Conservation (phyloP, 1,139 yeast genomes). For the Blastobotrys capitulatus region DNA sequence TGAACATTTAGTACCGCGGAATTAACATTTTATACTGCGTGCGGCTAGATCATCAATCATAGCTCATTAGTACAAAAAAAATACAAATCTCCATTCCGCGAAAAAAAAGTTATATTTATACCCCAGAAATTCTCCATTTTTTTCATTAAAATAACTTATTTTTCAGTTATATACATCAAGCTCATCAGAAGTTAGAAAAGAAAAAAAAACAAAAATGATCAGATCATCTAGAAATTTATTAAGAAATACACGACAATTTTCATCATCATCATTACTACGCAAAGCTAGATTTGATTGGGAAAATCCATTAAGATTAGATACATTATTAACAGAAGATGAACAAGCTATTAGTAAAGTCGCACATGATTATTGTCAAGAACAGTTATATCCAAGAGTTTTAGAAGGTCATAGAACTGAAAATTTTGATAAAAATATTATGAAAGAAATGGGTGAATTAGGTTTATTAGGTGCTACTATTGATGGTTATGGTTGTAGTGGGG, state of each 20-base stretch:
- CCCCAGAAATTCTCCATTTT: too few species aligned
- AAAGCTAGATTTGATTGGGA: constrained; percentile 33
- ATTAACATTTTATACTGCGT: too few species aligned
- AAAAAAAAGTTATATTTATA: too few species aligned
- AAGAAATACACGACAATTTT: background rate
- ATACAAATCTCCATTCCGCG: too few species aligned
- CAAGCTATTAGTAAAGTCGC: constrained; percentile 38
- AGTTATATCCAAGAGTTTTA: constrained; percentile 37
- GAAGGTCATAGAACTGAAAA: constrained; percentile 39
- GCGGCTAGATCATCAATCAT: too few species aligned
- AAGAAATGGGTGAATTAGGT: constrained; percentile 41
- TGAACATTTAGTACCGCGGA: too few species aligned
- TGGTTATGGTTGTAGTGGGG: constrained; percentile 43
- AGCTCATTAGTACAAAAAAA: too few species aligned
- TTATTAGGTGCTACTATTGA: constrained; percentile 39
- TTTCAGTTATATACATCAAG: too few species aligned
- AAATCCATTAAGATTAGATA: constrained; percentile 35
- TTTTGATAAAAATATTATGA: constrained; percentile 35
- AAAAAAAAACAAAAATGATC: background rate
- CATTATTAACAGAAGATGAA: constrained; percentile 39
- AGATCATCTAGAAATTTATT: background rate
- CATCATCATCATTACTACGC: background rate
- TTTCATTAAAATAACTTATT: too few species aligned
- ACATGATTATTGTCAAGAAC: constrained; percentile 36
- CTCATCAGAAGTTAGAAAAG: too few species aligned